phyloP scores from a whole-genome alignment of 805 yeast genomes.

The Lipomyces lipofer region DNA sequence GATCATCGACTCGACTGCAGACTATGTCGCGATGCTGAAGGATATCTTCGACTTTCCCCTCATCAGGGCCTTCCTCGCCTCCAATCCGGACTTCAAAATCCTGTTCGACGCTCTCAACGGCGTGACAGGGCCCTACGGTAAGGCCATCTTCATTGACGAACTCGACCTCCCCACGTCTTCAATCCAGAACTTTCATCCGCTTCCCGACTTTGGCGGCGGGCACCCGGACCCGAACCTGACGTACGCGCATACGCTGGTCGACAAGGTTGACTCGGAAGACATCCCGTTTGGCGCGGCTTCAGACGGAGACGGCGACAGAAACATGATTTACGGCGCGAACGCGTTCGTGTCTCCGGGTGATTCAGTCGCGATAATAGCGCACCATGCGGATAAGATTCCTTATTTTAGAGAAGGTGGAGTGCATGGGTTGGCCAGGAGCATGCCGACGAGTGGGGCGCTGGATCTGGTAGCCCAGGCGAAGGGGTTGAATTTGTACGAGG shows the following conservation, averaged over 20 bases:
- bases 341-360: conserved; percentile 98
- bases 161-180: conserved; percentile 70
- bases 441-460: conserved; percentile 96
- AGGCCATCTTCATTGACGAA: conserved; percentile 78
- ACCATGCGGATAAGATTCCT: conserved; percentile 81
- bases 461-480: conserved; percentile 84
- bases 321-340: conserved; percentile 95
- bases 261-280: conserved; percentile 73
- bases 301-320: conserved; percentile 99
- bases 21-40: conserved; percentile 76
- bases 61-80: conserved; percentile 66
- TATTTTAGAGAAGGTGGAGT: conserved; percentile 84
- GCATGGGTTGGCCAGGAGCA: conserved; percentile 90
- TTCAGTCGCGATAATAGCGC: conserved; percentile 95
- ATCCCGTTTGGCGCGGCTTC: conserved; percentile 97
- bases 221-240: conserved; percentile 98
- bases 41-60: conserved; percentile 83
- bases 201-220: conserved; percentile 92
- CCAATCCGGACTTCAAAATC: conserved; percentile 60
- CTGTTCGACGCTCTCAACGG: conserved; percentile 92
- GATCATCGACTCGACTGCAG: conserved; percentile 77
- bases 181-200: conserved; percentile 76
- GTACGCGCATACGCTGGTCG: conserved; percentile 85
- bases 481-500: conserved; percentile 80
- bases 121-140: conserved; percentile 95